Evolutionary conservation across 352 stramenopile species (phyloP).

Genomic region (Pythium phragmitis): DNA sequence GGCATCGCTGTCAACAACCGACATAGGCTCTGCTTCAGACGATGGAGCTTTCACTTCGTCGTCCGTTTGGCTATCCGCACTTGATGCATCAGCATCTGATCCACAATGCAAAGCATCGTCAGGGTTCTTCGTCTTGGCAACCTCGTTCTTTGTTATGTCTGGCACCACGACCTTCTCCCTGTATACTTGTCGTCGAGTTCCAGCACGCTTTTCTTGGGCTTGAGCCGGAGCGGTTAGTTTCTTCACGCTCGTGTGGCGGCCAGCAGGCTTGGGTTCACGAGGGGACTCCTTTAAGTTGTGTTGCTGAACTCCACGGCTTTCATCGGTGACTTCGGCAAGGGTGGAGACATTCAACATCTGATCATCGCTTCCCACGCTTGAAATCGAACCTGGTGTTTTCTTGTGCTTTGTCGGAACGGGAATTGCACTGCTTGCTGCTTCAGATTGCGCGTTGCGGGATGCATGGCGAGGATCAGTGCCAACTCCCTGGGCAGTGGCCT

Average conservation of each 20-base stretch:
- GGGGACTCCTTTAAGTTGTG: conserved; percentile 13
- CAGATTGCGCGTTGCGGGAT: neutral
- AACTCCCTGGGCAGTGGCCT: neutral
- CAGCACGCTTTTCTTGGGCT: conserved; percentile 11
- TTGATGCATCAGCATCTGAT: conserved; percentile 19
- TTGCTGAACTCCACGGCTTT: neutral
- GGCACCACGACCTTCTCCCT: conserved; percentile 47
- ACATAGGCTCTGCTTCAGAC: neutral
- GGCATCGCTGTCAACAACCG: neutral
- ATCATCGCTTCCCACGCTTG: conserved; percentile 31
- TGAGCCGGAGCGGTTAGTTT: conserved; percentile 5
- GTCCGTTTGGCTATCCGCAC: conserved; percentile 10
- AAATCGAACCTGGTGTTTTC: conserved; percentile 36
- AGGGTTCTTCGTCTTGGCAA: conserved; percentile 1
- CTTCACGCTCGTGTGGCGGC: neutral
- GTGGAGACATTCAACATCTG: conserved; percentile 11
- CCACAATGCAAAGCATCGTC: neutral
- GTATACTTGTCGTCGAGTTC: conserved; percentile 51
- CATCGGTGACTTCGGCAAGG: neutral
- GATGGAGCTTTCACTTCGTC: conserved; percentile 3
- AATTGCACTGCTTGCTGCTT: neutral
- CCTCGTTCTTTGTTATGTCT: conserved; percentile 25
- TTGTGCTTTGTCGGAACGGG: conserved; percentile 15
- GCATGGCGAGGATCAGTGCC: neutral
- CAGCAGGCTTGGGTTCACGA: conserved; percentile 13